Percentiles rank a stretch among this genome's conserved stretches.
These are phyloP conservation scores for Fusarium nodosum DNA, from an alignment of 2,329 filamentous ascomycete species.

Conservation along the genomic window DNA sequence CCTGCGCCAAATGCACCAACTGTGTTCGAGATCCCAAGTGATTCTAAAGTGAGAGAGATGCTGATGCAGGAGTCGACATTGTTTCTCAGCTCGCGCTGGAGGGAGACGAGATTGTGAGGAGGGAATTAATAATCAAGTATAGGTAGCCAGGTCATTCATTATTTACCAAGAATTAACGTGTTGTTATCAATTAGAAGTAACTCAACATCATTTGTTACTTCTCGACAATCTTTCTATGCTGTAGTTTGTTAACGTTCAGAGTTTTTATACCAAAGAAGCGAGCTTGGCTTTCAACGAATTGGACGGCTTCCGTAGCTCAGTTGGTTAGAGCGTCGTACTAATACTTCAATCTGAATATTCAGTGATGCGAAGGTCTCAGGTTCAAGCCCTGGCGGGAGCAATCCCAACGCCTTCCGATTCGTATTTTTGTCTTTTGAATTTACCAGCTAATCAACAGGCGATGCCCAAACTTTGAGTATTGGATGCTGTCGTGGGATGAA, in stretches of 20 bases:
- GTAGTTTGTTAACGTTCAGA: fast-evolving
- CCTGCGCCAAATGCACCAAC: conserved; percentile 45
- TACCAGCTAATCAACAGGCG: too few relatives aligned
- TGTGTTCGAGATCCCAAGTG: conserved; percentile 31
- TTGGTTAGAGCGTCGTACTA: conserved; percentile 53
- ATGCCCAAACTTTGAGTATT: neutral
- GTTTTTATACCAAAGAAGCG: neutral
- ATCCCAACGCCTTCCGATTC: conserved; percentile 42
- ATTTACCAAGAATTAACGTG: conserved; percentile 13
- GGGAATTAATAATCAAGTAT: conserved; percentile 1
- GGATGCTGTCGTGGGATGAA: neutral
- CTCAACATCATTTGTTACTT: neutral
- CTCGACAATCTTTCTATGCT: neutral
- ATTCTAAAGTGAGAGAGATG: neutral
- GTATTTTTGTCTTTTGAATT: conserved; percentile 13
- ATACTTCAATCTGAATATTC: conserved; percentile 45
- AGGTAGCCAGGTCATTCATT: neutral
- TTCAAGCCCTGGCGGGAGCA: conserved; percentile 53
- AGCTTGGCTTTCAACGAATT: neutral
- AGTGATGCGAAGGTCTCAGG: conserved; percentile 52
- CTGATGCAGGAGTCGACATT: conserved; percentile 1
- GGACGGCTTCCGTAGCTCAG: conserved; percentile 52
- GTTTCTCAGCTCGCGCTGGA: neutral
- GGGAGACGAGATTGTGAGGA: neutral
- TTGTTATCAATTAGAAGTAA: conserved; percentile 9